Base-by-base conservation (phyloP, 2,329 filamentous ascomycete genomes). In the Immersiporthe knoxdaviesiana region DNA sequence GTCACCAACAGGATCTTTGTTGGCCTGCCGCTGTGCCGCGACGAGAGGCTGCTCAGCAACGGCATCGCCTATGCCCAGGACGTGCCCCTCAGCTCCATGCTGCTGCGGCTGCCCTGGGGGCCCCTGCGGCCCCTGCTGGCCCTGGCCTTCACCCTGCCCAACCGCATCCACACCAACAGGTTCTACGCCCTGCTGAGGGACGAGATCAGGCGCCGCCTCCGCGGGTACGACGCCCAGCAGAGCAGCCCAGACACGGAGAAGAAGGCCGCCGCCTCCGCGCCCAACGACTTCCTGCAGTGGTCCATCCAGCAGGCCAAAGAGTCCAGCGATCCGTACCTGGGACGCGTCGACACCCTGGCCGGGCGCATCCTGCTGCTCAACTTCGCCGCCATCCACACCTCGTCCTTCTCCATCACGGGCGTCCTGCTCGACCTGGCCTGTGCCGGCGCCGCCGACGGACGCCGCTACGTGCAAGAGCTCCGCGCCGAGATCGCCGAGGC, bases 341-440 rank as follows among this genome's bases (percentile, higher is more conserved):
- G 30, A 7, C 64, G n/a, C 35, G 44, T 63, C 21, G 39, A 62
- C 21, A 68, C 68, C 10, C 63, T 70, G 35, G 56, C 68, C 24
- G 39, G 68, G 66, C 63, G 72, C 69, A 39, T 70, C 41, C 66
- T 68, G 37, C 27, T 68, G 1, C 63, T 71, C 63, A 71, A 71
- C 68, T 81, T 81, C 71, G 78, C 79, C 1, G 78, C 78, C 37
- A 80, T 81, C 70, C 79, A 80, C 70, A 80, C 79, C 1, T 79
- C 78, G 18, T 76, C 77, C 61, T 80, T 81, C 63, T 80, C 78
- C 39, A 75, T 81, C 32, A 79, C 77, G 3, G 80, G 81, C 72
- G 72, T 74, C 11, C 52, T 81, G 24, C 78, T 80, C 70, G 80
- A 82, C 72, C 70, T 82, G 3, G 77, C 78, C 5, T 70, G 78